Conservation (phyloP, 2,329 filamentous ascomycete genomes). For the Ambrosiella beaveri region DNA sequence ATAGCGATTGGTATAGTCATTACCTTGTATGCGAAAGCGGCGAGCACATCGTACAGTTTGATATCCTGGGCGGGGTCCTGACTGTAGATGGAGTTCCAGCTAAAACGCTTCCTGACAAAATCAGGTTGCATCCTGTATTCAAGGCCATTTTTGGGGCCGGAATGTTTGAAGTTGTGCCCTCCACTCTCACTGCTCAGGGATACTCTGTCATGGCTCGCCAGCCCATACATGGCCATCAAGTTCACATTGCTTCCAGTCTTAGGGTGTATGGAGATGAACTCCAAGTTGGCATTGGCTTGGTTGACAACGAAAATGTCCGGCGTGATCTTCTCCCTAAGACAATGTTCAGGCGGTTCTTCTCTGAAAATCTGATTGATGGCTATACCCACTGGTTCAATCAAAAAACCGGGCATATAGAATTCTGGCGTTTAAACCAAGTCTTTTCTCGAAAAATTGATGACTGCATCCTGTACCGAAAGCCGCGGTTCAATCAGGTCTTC, state of each 20-base stretch:
- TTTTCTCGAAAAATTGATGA: background rate
- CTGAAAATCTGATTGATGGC: constrained; percentile 22
- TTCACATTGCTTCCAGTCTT: constrained; percentile 22
- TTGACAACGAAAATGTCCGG: background rate
- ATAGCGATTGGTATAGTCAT: background rate
- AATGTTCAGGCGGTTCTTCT: constrained; percentile 19
- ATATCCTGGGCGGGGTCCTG: constrained; percentile 33
- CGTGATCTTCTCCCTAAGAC: constrained; percentile 21
- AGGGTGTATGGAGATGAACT: background rate
- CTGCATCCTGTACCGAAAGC: background rate
- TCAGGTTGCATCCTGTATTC: constrained; percentile 26
- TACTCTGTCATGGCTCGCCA: constrained; percentile 17
- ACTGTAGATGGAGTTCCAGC: constrained; percentile 34
- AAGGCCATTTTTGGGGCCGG: constrained; percentile 25
- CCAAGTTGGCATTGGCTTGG: constrained; percentile 21
- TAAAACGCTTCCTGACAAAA: constrained; percentile 28
- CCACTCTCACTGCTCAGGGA: constrained; percentile 17
- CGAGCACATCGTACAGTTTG: constrained; percentile 19
- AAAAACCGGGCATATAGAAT: constrained; percentile 18
- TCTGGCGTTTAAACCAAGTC: constrained; percentile 13
- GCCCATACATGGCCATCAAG: constrained; percentile 16
- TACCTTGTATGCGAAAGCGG: background rate
- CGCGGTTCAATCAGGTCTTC: no score
- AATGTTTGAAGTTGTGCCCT: constrained; percentile 28
- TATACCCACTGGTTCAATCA: constrained; percentile 31